A percentile compares a stretch with the other conserved stretches of the same genome.
phyloP scores from a whole-genome alignment of 2,329 filamentous ascomycete genomes.

The Passalora sequoiae region DNA sequence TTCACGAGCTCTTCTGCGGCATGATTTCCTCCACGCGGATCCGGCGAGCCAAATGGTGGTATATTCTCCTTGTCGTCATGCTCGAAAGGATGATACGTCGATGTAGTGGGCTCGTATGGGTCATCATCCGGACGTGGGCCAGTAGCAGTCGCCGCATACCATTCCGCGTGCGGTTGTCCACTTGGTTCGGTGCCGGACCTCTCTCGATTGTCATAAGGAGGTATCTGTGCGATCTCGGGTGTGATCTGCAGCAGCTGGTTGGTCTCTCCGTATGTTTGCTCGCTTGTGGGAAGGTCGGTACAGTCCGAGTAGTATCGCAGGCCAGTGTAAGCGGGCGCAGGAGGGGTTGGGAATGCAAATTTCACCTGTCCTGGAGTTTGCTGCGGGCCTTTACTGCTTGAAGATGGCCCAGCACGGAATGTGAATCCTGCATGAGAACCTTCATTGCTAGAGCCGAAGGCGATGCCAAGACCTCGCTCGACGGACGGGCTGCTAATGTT shows the following conservation, averaged over 20 bases:
- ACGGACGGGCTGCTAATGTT: slow-evolving; percentile 10
- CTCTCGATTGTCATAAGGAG: slow-evolving; percentile 1
- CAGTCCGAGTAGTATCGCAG: slow-evolving; percentile 11
- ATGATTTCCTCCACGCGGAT: not conserved
- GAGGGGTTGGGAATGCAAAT: slow-evolving; percentile 14
- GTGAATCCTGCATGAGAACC: not conserved
- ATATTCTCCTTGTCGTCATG: slow-evolving; percentile 21
- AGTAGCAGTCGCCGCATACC: not conserved
- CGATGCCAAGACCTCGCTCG: slow-evolving; percentile 11
- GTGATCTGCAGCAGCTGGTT: slow-evolving; percentile 27
- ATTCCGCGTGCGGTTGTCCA: not conserved
- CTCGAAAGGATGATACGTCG: not conserved
- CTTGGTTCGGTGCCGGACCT: not conserved
- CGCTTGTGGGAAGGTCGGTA: slow-evolving; percentile 28
- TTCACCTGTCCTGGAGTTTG: not conserved
- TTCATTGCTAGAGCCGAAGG: not conserved
- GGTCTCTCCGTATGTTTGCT: slow-evolving; percentile 32
- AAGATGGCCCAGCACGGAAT: not conserved
- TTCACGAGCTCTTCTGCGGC: not conserved
- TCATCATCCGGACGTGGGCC: slow-evolving; percentile 1
- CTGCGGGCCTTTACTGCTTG: not conserved
- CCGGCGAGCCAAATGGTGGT: slow-evolving; percentile 5
- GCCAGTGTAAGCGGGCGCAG: slow-evolving; percentile 14
- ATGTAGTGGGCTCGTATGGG: not conserved
- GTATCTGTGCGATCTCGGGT: slow-evolving; percentile 6